Base-by-base conservation (phyloP, 2,329 filamentous ascomycete species). In the Gremmenia infestans region DNA sequence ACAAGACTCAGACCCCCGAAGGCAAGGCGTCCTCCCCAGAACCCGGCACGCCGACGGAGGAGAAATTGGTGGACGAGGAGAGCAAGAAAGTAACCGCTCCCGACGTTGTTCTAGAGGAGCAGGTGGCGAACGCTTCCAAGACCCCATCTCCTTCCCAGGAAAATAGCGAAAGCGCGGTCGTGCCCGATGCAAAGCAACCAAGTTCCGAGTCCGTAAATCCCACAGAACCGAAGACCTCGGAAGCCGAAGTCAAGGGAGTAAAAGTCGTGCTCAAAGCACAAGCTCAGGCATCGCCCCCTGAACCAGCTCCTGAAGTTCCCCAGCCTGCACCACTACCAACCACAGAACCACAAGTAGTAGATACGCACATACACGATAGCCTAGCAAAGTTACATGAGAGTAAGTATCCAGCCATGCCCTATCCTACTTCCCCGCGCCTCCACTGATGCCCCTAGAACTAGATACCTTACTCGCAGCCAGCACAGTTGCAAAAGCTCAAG, bases 351-450 rank as follows among this genome's bases (percentile, higher is more conserved):
- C 25, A 25, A 7, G 6, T 5, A 6, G 46, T 50, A 37, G 48
- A 50, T 45, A 25, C 32, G 17, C 48, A 55, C 36, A 39, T 42
- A 19, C 53, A 55, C 40, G 48, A 55, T 5, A 55, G 53, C 28
- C 32, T 55, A 15, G 28, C 47, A 9, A 23, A 50, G 46, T 22
- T 51, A 4, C 53, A 55, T 12, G 37, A 55, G 37, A 55, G 48
- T 54, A 46, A 23, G 52, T 32, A 22, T 5, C 25, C 7, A 25
- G 25, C 25, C 25, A 25, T 25, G 25, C 25, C 25, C 5, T 25
- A 6, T 4, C 25, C 5, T 25, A 25, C 25, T 25, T 6, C 25
- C 25, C 6, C 25, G 6, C 25, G 25, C 25, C 5, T 25, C 25
- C 25, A 25, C 25, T 25, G 25, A 25, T 25, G 22, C 22, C 45